Base-by-base conservation (phyloP, 192 early-diverging fungal genomes). In the Coemansia pectinata region DNA sequence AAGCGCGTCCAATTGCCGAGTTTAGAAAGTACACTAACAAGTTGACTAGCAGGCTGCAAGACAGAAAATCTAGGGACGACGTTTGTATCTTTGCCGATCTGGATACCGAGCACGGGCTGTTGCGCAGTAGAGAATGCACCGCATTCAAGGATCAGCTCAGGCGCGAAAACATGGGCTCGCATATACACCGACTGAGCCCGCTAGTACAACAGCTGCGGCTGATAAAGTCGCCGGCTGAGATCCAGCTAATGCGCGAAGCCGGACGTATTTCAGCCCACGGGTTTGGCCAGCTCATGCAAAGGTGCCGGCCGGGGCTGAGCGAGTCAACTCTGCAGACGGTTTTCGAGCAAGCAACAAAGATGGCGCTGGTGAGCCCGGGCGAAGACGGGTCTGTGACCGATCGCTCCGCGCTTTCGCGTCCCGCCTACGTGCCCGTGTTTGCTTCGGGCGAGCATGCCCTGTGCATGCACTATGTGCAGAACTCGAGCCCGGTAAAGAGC, bases 351-450 rank as follows among this genome's bases (percentile, higher is more conserved):
- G 85, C 91, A 29, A 88, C 88, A 53, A 69, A 67, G 55, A 52
- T 47, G 65, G 58, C 77, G 11, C 74, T 73, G 41, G 67, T 55
- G 27, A 45, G 50, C 11, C 25, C 72, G 85, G 27, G 90, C 89
- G 4, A 88, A 87, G 1, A 85, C 83, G 38, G 85, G 44, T 66
- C 21, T 21, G 62, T 52, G 9, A 70, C 47, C 11, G 69, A 77
- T 50, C 72, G 66, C 11, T 72, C 76, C 2, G 59, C 70, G 10
- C 69, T 77, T 15, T 66, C 61, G 15, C 72, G 87, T 39, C 78
- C 95, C 27, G 92, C 94, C 15, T 99, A 99, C 78, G 94, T 99
- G 21, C 97, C 97, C 2, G 97, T 99, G 4, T 94, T 99, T 21
- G 97, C 96, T 0, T 88, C 92, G 9, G 97, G 96, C 36, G 81